A percentile compares a stretch with the other conserved stretches of the same genome.
Evolutionary conservation across 2,329 filamentous ascomycete species (phyloP).

Genomic region (Exophiala aquamarina): DNA sequence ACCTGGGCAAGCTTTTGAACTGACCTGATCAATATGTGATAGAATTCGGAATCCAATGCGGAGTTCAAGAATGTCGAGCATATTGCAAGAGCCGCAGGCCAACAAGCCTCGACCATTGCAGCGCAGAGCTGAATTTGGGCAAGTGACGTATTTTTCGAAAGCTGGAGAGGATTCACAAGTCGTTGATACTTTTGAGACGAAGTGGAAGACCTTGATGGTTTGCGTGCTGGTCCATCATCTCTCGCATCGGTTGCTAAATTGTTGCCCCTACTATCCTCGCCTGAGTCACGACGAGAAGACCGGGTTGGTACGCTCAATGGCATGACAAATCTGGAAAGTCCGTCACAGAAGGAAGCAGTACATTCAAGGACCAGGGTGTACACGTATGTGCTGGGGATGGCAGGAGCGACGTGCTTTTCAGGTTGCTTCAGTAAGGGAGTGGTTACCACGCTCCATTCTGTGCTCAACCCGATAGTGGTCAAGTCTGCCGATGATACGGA

Average conservation of each 20-base stretch:
- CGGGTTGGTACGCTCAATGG: conserved; percentile 81
- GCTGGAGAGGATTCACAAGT: conserved; percentile 76
- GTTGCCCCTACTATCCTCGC: conserved; percentile 17
- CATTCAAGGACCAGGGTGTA: conserved; percentile 88
- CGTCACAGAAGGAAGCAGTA: conserved; percentile 86
- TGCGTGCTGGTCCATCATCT: conserved; percentile 16
- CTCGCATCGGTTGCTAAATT: conserved; percentile 27
- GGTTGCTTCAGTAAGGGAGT: conserved; percentile 90
- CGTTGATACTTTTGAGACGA: conserved; percentile 63
- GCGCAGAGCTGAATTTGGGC: conserved; percentile 74
- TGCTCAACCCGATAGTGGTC: conserved; percentile 74
- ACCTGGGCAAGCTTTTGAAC: conserved; percentile 97
- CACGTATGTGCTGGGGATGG: conserved; percentile 86
- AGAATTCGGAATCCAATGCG: conserved; percentile 88
- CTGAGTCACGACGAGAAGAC: conserved; percentile 21
- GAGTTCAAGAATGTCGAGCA: conserved; percentile 95
- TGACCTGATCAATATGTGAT: conserved; percentile 84
- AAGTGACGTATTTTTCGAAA: conserved; percentile 71
- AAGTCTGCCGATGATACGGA: conserved; percentile 66
- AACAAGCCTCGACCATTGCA: conserved; percentile 83
- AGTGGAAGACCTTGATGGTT: conserved; percentile 7
- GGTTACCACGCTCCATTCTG: conserved; percentile 84
- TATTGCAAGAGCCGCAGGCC: conserved; percentile 91
- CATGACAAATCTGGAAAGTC: conserved; percentile 87
- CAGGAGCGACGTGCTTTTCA: conserved; percentile 83